A percentile compares a stretch with the other conserved stretches of the same genome.
phyloP scores from a whole-genome alignment of 2,329 filamentous ascomycete genomes.

The Chalaropsis thielavioides region DNA sequence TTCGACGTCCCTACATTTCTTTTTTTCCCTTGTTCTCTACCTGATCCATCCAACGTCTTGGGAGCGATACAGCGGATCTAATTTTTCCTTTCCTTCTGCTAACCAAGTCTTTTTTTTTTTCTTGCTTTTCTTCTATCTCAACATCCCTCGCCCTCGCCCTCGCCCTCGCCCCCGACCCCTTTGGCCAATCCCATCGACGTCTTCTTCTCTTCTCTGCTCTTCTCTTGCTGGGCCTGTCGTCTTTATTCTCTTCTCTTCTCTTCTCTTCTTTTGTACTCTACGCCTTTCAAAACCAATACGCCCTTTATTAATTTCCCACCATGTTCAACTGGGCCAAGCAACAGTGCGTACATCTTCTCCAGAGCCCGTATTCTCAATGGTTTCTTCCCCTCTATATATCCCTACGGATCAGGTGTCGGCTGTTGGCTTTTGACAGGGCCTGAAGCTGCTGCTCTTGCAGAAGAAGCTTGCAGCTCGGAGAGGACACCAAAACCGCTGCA shows the following conservation, averaged over 20 bases:
- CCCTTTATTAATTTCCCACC: conserved; percentile 24
- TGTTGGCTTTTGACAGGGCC: conserved; percentile 2
- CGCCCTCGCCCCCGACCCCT: neutral
- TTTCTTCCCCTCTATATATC: conserved; percentile 15
- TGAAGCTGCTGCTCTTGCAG: neutral
- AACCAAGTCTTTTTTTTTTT: neutral
- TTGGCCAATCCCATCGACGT: neutral
- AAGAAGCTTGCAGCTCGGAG: neutral
- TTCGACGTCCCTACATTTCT: conserved; percentile 4
- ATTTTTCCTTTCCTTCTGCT: neutral
- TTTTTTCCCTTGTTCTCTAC: neutral
- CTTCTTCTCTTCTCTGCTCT: conserved; percentile 8
- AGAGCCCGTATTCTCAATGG: conserved; percentile 6
- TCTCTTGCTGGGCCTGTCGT: neutral
- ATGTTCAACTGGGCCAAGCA: conserved; percentile 96
- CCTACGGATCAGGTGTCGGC: conserved; percentile 20
- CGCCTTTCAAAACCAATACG: conserved; percentile 3
- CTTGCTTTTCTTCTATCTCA: conserved; percentile 4
- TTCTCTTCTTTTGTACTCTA: conserved; percentile 6
- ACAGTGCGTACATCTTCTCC: conserved; percentile 43
- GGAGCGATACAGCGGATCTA: neutral
- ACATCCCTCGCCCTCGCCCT: conserved; percentile 1
- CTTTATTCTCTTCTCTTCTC: conserved; percentile 5
- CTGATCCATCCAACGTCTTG: conserved; percentile 5
- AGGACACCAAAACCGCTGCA: neutral